These are phyloP conservation scores for Ocimum tenuiflorum DNA, from an alignment of 257 asterid species.

Conservation along the genomic window DNA sequence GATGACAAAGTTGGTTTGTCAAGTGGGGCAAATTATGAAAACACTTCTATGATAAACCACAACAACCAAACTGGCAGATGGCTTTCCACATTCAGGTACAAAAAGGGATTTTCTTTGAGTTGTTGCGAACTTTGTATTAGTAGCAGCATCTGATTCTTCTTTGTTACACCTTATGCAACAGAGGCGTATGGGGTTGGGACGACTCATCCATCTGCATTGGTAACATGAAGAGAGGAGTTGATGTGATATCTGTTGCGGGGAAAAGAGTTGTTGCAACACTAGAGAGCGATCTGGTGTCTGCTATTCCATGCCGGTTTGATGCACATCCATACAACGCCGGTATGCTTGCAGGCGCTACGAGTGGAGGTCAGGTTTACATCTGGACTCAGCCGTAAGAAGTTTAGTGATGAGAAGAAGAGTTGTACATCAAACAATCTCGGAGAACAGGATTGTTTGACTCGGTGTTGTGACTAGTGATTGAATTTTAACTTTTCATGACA, in stretches of 20 bases:
- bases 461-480: background rate
- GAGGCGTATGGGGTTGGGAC: slow-evolving; percentile 98
- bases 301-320: slow-evolving; percentile 63
- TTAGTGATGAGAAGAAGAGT: background rate
- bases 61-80: slow-evolving; percentile 63
- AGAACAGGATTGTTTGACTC: background rate
- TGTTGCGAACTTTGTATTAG: background rate
- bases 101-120: background rate
- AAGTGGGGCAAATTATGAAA: slow-evolving; percentile 65
- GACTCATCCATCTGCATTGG: slow-evolving; percentile 76
- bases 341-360: slow-evolving; percentile 70
- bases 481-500: background rate
- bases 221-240: slow-evolving; percentile 68
- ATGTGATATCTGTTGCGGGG: slow-evolving; percentile 41
- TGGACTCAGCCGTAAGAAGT: slow-evolving; percentile 36
- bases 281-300: slow-evolving; percentile 54
- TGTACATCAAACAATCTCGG: background rate
- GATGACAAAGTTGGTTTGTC: slow-evolving; percentile 61
- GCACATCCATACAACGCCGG: slow-evolving; percentile 54
- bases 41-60: slow-evolving; percentile 51
- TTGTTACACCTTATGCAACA: slow-evolving; percentile 22
- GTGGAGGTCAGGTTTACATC: slow-evolving; percentile 74
- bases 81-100: slow-evolving; percentile 73
- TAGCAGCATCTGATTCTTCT: background rate
- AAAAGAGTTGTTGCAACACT: slow-evolving; percentile 41